These are phyloP conservation scores for Suhomyces yuchorum DNA, from an alignment of 1,139 yeast genomes.

Conservation along the genomic window DNA sequence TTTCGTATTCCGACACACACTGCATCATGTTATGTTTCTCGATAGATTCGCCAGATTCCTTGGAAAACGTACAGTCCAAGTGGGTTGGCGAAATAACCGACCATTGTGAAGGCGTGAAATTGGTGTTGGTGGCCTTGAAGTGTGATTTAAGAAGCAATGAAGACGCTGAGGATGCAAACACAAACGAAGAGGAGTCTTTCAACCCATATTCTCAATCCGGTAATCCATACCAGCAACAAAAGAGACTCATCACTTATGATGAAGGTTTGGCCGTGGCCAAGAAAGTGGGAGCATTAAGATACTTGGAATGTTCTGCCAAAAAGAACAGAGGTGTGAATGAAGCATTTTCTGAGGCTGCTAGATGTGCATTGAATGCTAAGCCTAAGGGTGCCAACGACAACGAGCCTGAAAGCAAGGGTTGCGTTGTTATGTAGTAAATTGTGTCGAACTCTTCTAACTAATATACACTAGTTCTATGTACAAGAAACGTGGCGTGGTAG, in stretches of 20 bases:
- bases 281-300: slow-evolving; percentile 79
- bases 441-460: not conserved
- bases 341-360: slow-evolving; percentile 95
- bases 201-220: slow-evolving; percentile 34
- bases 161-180: slow-evolving; percentile 30
- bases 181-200: slow-evolving; percentile 37
- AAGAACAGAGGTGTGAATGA: slow-evolving; percentile 94
- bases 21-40: slow-evolving; percentile 96
- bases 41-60: slow-evolving; percentile 90
- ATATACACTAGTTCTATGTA: slow-evolving; percentile 8
- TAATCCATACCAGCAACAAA: slow-evolving; percentile 43
- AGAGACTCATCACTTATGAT: slow-evolving; percentile 69
- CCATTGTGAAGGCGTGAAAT: slow-evolving; percentile 94
- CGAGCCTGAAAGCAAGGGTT: slow-evolving; percentile 46
- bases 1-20: slow-evolving; percentile 93
- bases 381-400: slow-evolving; percentile 72
- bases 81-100: slow-evolving; percentile 98
- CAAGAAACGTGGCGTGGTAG: not conserved
- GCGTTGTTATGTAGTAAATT: slow-evolving; percentile 39
- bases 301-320: slow-evolving; percentile 92
- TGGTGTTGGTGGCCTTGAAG: slow-evolving; percentile 90
- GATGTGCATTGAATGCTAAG: slow-evolving; percentile 90
- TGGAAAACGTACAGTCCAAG: slow-evolving; percentile 86
- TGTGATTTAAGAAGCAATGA: slow-evolving; percentile 77
- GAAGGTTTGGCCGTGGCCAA: slow-evolving; percentile 88